phyloP scores from a whole-genome alignment of 441 rosid genomes.

The Mallotus japonicus region DNA sequence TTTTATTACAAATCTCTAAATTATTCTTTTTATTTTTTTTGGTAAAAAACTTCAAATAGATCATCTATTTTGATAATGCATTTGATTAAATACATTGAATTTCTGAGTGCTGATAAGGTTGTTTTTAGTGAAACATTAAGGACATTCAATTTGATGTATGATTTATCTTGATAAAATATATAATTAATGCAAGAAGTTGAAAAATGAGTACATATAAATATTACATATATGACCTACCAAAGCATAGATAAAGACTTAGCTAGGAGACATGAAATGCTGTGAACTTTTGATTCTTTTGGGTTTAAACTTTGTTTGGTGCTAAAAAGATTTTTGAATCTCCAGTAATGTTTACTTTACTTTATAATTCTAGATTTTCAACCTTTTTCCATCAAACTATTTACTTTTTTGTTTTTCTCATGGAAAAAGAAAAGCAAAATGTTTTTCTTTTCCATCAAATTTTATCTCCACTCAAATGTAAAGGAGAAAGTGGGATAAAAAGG shows the following conservation, averaged over 20 bases:
- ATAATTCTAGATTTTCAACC: constrained; percentile 17
- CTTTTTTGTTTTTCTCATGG: constrained; percentile 7
- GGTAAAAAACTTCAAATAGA: too few relatives aligned
- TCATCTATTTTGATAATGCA: too few relatives aligned
- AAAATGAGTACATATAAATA: too few relatives aligned
- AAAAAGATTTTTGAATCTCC: constrained; percentile 40
- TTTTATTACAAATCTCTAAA: too few relatives aligned
- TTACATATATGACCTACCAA: too few relatives aligned
- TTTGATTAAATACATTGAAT: too few relatives aligned
- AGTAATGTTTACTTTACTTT: constrained; percentile 2
- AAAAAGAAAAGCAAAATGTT: not conserved
- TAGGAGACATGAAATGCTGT: constrained; percentile 26
- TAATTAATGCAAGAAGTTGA: too few relatives aligned
- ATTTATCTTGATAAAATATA: too few relatives aligned
- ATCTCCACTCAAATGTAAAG: not conserved
- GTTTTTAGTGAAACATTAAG: not conserved
- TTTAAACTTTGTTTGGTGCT: constrained; percentile 36
- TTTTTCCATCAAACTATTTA: constrained; percentile 16
- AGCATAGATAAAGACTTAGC: constrained; percentile 12
- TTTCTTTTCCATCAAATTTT: not conserved
- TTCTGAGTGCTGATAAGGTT: too few relatives aligned
- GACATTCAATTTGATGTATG: not conserved
- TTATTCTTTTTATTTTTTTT: too few relatives aligned
- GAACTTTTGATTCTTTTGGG: constrained; percentile 28
- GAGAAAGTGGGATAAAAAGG: constrained; percentile 31